Base-by-base conservation (phyloP, 2,329 filamentous ascomycete genomes). In the Rhynchosporium secalis region DNA sequence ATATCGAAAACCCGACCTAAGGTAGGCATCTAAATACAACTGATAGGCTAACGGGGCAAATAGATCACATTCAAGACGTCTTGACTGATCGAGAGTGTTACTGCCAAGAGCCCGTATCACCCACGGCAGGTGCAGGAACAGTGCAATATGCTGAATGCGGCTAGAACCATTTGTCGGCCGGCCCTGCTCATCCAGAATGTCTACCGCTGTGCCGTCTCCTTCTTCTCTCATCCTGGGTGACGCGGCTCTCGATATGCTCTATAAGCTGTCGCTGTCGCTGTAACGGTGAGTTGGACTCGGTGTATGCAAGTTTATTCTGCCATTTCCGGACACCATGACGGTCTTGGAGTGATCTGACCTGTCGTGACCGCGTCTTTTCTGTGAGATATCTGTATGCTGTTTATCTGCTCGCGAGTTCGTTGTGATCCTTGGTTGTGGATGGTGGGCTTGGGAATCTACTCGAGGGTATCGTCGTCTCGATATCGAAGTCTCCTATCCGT, bases 51-150 rank as follows among this genome's bases (percentile, higher is more conserved):
- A 12, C 12, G 36, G 36, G 36, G 12, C 40, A 20, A 54, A 54
- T 5, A 33, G 51, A 41, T 26, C 10, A 5, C 8, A 41, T 54
- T 26, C 10, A 40, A 52, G 33, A 40, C 49, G 33, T 3, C 3
- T 3, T 26, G 33, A 36, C 26, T 28, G 28, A 9, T 15, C 12
- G 33, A 28, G 5, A 46, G 20, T 10, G 36, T 4, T 41, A 15
- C 20, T 40, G 51, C 51, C 51, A 54, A 54, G 51, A 15, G 9
- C 8, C 33, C 36, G 51, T 40, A 54, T 54, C 51, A 20, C 20
- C 13, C 33, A 13, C 51, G 28, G 36, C 51, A 54, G 43, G 43
- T 28, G 36, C 51, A 54, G 43, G 43, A 36, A 36, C 33, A n/a
- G 20, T 26, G 51, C 40, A 54, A 54, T 20, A 5, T 41, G n/a